phyloP scores from a whole-genome alignment of 208 protist species.

The Chromosphaera perkinsii region DNA sequence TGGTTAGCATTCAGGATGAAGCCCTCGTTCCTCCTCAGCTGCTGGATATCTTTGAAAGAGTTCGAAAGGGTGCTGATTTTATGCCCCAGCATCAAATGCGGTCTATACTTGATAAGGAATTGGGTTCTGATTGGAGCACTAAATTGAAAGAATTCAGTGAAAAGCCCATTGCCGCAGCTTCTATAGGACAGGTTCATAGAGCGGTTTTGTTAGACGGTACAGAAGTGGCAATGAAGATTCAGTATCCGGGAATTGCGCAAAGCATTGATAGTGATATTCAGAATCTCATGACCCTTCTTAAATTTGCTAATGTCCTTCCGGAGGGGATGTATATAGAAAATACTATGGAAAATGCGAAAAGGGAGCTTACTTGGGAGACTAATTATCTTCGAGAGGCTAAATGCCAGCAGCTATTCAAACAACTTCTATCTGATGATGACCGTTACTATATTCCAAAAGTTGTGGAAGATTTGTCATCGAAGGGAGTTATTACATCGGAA shows the following conservation, averaged over 20 bases:
- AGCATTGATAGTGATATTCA: slow-evolving; percentile 77
- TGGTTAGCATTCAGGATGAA: slow-evolving; percentile 65
- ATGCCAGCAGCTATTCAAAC: not conserved
- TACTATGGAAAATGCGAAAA: slow-evolving; percentile 44
- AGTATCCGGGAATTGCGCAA: slow-evolving; percentile 63
- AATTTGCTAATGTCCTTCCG: slow-evolving; percentile 67
- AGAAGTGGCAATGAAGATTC: slow-evolving; percentile 64
- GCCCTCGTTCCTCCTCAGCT: slow-evolving; percentile 45
- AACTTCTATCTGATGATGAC: slow-evolving; percentile 34
- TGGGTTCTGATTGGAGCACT: slow-evolving; percentile 50
- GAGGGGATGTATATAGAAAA: slow-evolving; percentile 74
- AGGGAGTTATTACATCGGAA: slow-evolving; percentile 49
- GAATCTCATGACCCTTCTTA: slow-evolving; percentile 75
- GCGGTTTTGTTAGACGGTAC: slow-evolving; percentile 50
- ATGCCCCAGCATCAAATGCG: slow-evolving; percentile 53
- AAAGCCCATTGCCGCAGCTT: slow-evolving; percentile 82
- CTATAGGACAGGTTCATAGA: slow-evolving; percentile 81
- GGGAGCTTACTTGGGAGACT: slow-evolving; percentile 51
- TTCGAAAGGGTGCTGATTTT: slow-evolving; percentile 50
- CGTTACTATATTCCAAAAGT: slow-evolving; percentile 38
- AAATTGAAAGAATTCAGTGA: slow-evolving; percentile 64
- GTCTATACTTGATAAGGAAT: slow-evolving; percentile 37
- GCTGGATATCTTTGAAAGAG: slow-evolving; percentile 43
- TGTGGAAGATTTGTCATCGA: slow-evolving; percentile 23
- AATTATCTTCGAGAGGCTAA: slow-evolving; percentile 52